Percentiles rank a stretch among this genome's conserved stretches.
Conservation (phyloP, 805 yeast genomes). For the Kregervanrija delftensis region DNA sequence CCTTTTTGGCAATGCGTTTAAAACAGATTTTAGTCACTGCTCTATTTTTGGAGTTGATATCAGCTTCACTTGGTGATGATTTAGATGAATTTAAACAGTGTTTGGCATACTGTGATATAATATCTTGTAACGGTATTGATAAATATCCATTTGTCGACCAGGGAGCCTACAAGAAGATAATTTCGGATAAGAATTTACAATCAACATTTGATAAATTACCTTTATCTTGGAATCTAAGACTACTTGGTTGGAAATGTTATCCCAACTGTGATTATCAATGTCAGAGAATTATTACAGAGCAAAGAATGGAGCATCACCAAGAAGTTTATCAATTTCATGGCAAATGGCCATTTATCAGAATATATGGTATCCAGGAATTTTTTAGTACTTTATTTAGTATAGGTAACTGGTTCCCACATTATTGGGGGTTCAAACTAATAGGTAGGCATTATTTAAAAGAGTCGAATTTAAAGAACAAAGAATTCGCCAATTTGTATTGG, state of each 20-base stretch:
- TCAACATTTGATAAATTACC: conserved; percentile 34
- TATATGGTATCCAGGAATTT: conserved; percentile 79
- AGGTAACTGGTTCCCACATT: conserved; percentile 62
- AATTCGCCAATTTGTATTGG: conserved; percentile 24
- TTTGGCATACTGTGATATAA: conserved; percentile 40
- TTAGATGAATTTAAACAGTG: conserved; percentile 52
- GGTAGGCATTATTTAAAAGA: conserved; percentile 17
- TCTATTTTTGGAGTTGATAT: background rate
- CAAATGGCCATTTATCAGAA: conserved; percentile 88
- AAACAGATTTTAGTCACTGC: background rate
- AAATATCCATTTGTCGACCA: conserved; percentile 18
- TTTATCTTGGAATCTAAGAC: conserved; percentile 33
- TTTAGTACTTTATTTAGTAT: conserved; percentile 76
- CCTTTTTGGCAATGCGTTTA: background rate
- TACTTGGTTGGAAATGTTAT: conserved; percentile 67
- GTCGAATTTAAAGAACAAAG: conserved; percentile 13
- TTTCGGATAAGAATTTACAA: conserved; percentile 26
- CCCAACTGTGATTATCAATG: conserved; percentile 91
- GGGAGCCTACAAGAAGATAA: conserved; percentile 21
- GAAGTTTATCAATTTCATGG: conserved; percentile 87
- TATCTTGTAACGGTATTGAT: conserved; percentile 21
- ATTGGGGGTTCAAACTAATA: conserved; percentile 34
- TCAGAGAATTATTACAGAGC: conserved; percentile 65
- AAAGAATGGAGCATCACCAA: conserved; percentile 39
- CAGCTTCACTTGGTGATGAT: conserved; percentile 57